phyloP scores from a whole-genome alignment of 1,284 basidiomycete species.

The Macrocystidia cucumis region DNA sequence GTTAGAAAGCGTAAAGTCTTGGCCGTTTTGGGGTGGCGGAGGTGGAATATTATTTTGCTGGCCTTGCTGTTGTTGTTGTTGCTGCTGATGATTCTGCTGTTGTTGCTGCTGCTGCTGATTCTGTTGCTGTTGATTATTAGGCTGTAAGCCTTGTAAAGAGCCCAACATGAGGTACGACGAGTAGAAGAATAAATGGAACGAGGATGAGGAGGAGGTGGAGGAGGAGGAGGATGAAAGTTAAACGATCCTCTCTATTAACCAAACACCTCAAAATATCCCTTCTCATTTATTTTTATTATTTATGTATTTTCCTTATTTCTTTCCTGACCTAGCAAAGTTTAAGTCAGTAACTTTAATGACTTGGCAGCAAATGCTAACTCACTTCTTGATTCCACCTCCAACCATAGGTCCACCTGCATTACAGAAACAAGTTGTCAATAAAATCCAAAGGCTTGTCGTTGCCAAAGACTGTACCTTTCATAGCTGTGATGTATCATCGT shows the following conservation, averaged over 20 bases:
- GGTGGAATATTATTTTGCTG: slow-evolving; percentile 62
- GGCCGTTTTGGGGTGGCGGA: slow-evolving; percentile 70
- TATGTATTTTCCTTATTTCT: no score
- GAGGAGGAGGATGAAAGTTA: slow-evolving; percentile 17
- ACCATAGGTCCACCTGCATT: slow-evolving; percentile 52
- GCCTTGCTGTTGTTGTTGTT: slow-evolving; percentile 40
- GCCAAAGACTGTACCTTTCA: slow-evolving; percentile 44
- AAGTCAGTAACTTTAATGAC: no score
- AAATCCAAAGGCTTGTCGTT: neutral
- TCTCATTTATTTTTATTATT: no score
- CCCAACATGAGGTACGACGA: slow-evolving; percentile 70
- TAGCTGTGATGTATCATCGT: slow-evolving; percentile 29
- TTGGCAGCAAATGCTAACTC: no score
- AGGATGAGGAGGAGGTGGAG: slow-evolving; percentile 22
- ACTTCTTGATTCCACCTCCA: slow-evolving; percentile 81
- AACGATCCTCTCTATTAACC: no score
- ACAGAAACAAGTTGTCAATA: slow-evolving; percentile 9
- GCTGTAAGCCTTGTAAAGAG: slow-evolving; percentile 53
- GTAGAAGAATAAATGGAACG: slow-evolving; percentile 36
- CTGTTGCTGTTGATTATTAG: slow-evolving; percentile 47
- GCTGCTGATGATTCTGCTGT: slow-evolving; percentile 42
- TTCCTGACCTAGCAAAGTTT: slow-evolving; percentile 46
- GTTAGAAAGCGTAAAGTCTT: slow-evolving; percentile 89
- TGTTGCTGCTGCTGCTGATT: slow-evolving; percentile 45
- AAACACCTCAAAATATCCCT: no score